Percentiles rank a stretch among this genome's conserved stretches.
phyloP scores from a whole-genome alignment of 2,329 filamentous ascomycete genomes.

The Xylariaceae sp. region DNA sequence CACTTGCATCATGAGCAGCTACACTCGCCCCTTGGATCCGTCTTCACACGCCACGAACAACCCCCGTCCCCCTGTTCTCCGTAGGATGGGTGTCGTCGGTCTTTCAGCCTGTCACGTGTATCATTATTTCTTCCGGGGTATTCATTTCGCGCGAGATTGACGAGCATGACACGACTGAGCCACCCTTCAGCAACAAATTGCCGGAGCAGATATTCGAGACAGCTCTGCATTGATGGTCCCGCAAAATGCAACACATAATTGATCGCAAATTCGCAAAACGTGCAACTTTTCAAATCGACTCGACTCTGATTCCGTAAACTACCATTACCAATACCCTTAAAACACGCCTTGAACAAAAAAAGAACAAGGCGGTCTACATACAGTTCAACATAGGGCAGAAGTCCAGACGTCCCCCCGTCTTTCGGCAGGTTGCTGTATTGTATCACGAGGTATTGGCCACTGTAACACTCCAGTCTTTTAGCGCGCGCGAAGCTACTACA shows the following conservation, averaged over 20 bases:
- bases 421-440: slow-evolving; percentile 13
- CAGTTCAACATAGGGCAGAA: slow-evolving; percentile 13
- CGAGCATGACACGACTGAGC: slow-evolving; percentile 34
- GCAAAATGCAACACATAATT: slow-evolving; percentile 36
- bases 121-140: slow-evolving; percentile 33
- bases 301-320: slow-evolving; percentile 32
- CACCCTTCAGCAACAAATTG: slow-evolving; percentile 29
- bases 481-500: slow-evolving; percentile 12
- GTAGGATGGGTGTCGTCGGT: slow-evolving; percentile 28
- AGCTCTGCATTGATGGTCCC: slow-evolving; percentile 31
- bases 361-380: slow-evolving; percentile 21
- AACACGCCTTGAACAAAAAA: slow-evolving; percentile 26
- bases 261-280: slow-evolving; percentile 34
- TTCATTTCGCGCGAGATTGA: slow-evolving; percentile 29
- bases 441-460: slow-evolving; percentile 16
- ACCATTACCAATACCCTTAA: too few relatives aligned
- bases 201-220: slow-evolving; percentile 30
- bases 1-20: slow-evolving; percentile 16
- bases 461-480: slow-evolving; percentile 17
- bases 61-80: slow-evolving; percentile 15
- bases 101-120: slow-evolving; percentile 32
- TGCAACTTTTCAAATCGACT: slow-evolving; percentile 33
- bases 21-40: slow-evolving; percentile 23
- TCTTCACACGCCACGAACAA: slow-evolving; percentile 10
- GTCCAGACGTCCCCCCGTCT: slow-evolving; percentile 7